Conservation (phyloP, 495 filamentous ascomycete species). For the Penicillium bovifimosum region DNA sequence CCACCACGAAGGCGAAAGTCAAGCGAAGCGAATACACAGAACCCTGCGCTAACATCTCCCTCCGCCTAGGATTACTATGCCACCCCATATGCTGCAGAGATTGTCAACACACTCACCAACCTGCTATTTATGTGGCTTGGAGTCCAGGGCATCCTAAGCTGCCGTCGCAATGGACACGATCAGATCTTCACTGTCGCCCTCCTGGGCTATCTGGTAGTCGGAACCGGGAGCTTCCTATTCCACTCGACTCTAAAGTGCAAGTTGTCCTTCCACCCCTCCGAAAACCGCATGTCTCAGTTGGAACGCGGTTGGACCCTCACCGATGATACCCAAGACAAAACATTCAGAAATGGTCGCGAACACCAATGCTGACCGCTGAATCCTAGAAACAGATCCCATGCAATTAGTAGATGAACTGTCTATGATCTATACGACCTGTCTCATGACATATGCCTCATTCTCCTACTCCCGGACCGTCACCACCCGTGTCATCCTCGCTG, state of each 20-base stretch:
- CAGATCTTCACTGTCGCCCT: constrained; percentile 66
- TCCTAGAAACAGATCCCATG: constrained; percentile 69
- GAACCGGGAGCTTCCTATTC: constrained; percentile 74
- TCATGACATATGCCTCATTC: constrained; percentile 90
- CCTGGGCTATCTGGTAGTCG: constrained; percentile 72
- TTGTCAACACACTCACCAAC: constrained; percentile 75
- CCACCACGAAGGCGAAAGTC: neutral
- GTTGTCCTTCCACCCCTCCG: constrained; percentile 6
- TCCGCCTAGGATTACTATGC: constrained; percentile 53
- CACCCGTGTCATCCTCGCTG: constrained; percentile 54
- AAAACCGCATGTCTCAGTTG: neutral
- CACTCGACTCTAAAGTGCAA: constrained; percentile 78
- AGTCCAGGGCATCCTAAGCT: constrained; percentile 64
- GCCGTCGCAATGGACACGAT: constrained; percentile 64
- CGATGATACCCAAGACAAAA: neutral
- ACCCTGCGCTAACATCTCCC: neutral
- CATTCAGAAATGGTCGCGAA: neutral
- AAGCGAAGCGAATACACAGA: neutral
- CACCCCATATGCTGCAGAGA: constrained; percentile 55
- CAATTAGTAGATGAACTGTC: constrained; percentile 93
- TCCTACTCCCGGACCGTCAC: constrained; percentile 56
- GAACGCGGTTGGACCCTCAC: neutral
- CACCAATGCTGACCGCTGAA: constrained; percentile 14
- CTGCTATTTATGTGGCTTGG: constrained; percentile 71
- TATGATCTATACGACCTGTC: constrained; percentile 96